A percentile compares a stretch with the other conserved stretches of the same genome.
phyloP scores from a whole-genome alignment of 78 protist species.

The Planoprotostelium fungivorum region DNA sequence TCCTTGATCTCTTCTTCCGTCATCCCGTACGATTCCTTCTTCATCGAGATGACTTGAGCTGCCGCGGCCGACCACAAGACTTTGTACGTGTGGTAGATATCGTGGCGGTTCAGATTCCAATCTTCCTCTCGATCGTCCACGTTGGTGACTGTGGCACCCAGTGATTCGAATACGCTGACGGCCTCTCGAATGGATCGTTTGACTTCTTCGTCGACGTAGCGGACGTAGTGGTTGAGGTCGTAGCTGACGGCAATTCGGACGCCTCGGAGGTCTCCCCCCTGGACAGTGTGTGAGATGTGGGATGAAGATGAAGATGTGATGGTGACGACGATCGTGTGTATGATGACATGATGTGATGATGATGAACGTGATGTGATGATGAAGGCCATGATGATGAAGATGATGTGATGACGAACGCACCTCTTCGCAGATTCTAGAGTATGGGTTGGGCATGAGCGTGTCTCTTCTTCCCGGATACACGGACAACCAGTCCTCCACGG shows the following conservation, averaged over 20 bases:
- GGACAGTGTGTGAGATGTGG: too few species aligned
- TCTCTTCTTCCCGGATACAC: not conserved
- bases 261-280: not conserved
- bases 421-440: not conserved
- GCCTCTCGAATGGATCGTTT: not conserved
- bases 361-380: too few species aligned
- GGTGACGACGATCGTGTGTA: too few species aligned
- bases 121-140: not conserved
- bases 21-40: not conserved
- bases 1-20: not conserved
- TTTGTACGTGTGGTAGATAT: not conserved
- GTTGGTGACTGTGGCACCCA: not conserved
- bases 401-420: too few species aligned
- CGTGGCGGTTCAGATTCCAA: not conserved
- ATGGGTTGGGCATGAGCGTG: not conserved
- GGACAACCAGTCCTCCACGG: not conserved
- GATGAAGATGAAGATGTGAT: too few species aligned
- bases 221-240: not conserved
- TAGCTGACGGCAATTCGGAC: not conserved
- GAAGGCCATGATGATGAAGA: too few species aligned
- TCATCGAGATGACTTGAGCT: not conserved
- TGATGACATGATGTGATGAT: too few species aligned
- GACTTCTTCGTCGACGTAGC: not conserved
- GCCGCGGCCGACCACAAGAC: not conserved
- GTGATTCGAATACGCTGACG: not conserved